Base-by-base conservation (phyloP, 2,329 filamentous ascomycete genomes). In the Xylariaceae sp. region DNA sequence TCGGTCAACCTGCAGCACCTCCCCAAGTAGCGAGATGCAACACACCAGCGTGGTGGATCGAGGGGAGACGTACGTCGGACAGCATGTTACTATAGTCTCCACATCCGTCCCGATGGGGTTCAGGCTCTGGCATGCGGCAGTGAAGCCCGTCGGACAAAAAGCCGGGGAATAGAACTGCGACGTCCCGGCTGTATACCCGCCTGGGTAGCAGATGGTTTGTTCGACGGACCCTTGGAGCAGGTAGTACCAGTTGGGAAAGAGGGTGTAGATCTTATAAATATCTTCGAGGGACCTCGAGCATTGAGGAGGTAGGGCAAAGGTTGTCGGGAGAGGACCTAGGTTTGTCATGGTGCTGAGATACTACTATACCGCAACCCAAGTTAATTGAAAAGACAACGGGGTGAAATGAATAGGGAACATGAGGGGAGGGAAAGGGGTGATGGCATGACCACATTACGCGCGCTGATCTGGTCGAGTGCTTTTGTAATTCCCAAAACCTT, bases 81-180 rank as follows among this genome's bases (percentile, higher is more conserved):
- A 51, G 36, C 49, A 51, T 6, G 34, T 44, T 14, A 48, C 19
- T 1, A 44, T 26, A 11, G 49, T 51, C 36, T 51, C 49, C 16
- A 18, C n/a, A 9, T 34, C 23, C 12, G 33, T 36, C 0, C 35
- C 43, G 4, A 29, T 30, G 9, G 7, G 16, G 7, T 44, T 43
- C 3, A 14, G 11, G 7, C 33, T 41, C 8, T 33, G 14, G 19
- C 49, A 51, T 13, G 49, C 49, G 3, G 47, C 35, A 9, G 49
- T 51, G 42, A 41, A 48, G 27, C 47, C 49, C 1, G 40, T 44
- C 9, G 49, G 49, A 31, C 49, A 51, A 3, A 26, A 39, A 15
- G 43, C 49, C 2, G 49, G 49, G 9, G 47, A 51, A 26, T 50
- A 50, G 12, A 44, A 51, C 17, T 48, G 34, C 13, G 18, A 23